Evolutionary conservation across 2,329 filamentous ascomycete species (phyloP), one percentile per base, ranked within the genome.

Genomic region (Arthrinium phaeospermum): DNA sequence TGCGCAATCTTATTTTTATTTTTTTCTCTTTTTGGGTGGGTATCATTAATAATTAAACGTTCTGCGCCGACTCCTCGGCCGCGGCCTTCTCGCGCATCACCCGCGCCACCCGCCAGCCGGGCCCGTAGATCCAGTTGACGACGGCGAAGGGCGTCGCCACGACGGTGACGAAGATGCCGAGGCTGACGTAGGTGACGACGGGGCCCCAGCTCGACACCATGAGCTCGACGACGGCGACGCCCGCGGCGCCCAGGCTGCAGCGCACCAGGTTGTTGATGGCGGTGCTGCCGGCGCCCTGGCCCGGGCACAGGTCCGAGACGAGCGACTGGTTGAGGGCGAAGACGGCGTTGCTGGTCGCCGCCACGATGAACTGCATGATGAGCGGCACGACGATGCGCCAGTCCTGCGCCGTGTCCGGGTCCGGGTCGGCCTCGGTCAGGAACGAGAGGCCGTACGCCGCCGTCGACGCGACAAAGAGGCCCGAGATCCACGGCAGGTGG

Each of bases 401-500:
- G 30, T 73, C 78, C 10, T 68, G 57, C 22, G 51, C 53, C 5
- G 70, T 73, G 10, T 68, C 73, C 0, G 76, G 45, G 3, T 71
- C 16, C n/a, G 47, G 73, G 61, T 67, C 71, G n/a, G 75, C 71
- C 16, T 61, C 27, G 16, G 27, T 22, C 7, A 61, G 30, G 1
- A 82, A 75, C 2, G 82, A 79, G 45, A 81, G 77, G 8, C 82
- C 83, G 67, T 86, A 84, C 8, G 76, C 74, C 8, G 75, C 80
- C 0, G 80, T 80, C 27, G 78, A 76, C 3, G 80, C 71, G 4
- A 81, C 77, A 73, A 86, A 84, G 3, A 82, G 67, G 0, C 76
- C 74, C 10, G 80, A 79, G 72, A 85, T 80, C 80, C 81, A 84
- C 49, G 82, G 83, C 7, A 84, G 78, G 69, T 82, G 80, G n/a